Conservation (phyloP, 2,329 filamentous ascomycete species). For the Neurospora sp. region DNA sequence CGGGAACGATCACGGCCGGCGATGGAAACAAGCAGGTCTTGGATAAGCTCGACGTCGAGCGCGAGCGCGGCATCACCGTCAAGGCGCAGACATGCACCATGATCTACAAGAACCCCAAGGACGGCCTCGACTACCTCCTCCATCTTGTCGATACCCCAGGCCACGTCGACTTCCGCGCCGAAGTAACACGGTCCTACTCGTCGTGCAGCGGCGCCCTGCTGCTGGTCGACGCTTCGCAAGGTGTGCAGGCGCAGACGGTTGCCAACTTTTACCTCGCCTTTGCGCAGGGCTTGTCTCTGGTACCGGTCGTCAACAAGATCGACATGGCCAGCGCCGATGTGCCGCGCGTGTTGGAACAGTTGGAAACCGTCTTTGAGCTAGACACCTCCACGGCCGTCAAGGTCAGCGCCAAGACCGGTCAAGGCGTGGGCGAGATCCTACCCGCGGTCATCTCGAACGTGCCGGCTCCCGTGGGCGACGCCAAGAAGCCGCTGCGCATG, state of each 20-base stretch:
- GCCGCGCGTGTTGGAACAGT: constrained; percentile 76
- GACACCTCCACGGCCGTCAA: constrained; percentile 44
- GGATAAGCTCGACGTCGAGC: constrained; percentile 93
- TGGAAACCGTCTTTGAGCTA: constrained; percentile 79
- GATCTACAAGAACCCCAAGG: constrained; percentile 69
- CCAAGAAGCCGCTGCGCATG: constrained; percentile 64
- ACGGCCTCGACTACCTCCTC: constrained; percentile 76
- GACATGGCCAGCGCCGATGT: constrained; percentile 85
- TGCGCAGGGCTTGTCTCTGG: constrained; percentile 73
- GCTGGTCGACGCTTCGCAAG: constrained; percentile 91
- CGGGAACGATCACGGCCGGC: constrained; percentile 80
- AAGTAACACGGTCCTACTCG: constrained; percentile 91
- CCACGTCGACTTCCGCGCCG: constrained; percentile 94
- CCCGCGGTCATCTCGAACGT: constrained; percentile 80
- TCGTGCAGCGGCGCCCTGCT: constrained; percentile 89
- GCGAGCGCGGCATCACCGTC: constrained; percentile 93
- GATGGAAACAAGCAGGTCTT: constrained; percentile 85
- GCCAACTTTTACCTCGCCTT: constrained; percentile 98
- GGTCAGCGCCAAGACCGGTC: constrained; percentile 88
- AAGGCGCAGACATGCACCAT: constrained; percentile 98
- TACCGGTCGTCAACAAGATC: constrained; percentile 95
- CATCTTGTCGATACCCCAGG: constrained; percentile 96
- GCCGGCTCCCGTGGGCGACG: constrained; percentile 68
- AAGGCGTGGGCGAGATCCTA: constrained; percentile 75
- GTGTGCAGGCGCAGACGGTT: constrained; percentile 94